Base-by-base conservation (phyloP, 495 filamentous ascomycete genomes). In the Acidiella bohemica region DNA sequence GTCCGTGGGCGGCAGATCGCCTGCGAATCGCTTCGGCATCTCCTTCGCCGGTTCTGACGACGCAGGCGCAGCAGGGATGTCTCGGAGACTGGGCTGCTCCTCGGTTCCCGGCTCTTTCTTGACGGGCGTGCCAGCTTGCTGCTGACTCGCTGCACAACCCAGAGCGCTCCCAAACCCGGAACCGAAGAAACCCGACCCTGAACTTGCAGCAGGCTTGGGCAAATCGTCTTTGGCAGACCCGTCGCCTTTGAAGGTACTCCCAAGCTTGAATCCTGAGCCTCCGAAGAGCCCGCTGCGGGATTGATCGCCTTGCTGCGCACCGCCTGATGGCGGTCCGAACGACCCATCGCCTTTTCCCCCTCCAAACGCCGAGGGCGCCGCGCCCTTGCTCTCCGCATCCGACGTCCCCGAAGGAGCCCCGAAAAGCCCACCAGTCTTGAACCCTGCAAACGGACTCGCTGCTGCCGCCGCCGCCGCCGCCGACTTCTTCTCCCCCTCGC, bases 211-310 rank as follows among this genome's bases (percentile, higher is more conserved):
- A 14, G 69, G 59, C 26, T 72, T 70, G 8, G 73, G 66, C 14
- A 58, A 59, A 47, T 79, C 75, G 45, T 80, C 75, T 34, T 70
- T 71, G 18, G 71, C 71, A 36, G 67, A 63, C 7, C 68, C 69
- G 53, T 93, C 87, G 21, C 67, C 67, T 57, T 90, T 85, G 61
- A 95, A 95, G 11, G 75, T 80, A 30, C 79, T 81, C 2, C 72
- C 77, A 16, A 95, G 67, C 18, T 75, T 73, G 55, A 95, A 94
- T 0, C 70, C 67, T 36, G 59, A 49, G 12, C 47, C 26, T 13
- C 76, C 74, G 55, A 85, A 78, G 24, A 39, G 14, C 8, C 36
- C 36, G 4, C 59, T 55, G 8, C n/a, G n/a, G n/a, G n/a, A n/a
- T n/a, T n/a, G n/a, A n/a, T n/a, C n/a, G n/a, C n/a, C n/a, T n/a